Percentiles rank a stretch among this genome's conserved stretches.
Conservation (phyloP, 2,329 filamentous ascomycete species). For the Epichloe glyceriae region DNA sequence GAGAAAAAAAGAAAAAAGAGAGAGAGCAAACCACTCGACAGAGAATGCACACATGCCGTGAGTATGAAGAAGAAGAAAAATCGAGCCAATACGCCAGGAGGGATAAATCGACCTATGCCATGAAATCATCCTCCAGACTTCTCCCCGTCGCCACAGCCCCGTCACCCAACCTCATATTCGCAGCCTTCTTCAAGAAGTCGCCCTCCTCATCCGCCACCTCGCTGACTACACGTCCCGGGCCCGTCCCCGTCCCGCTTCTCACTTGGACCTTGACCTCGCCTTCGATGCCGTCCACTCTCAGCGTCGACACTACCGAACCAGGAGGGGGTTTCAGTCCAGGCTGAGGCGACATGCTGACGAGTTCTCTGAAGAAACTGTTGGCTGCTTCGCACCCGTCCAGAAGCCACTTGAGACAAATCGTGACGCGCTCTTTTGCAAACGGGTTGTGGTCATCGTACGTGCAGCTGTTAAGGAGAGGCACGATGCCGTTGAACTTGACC, state of each 20-base stretch:
- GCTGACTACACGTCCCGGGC: conserved; percentile 6
- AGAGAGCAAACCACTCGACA: not conserved
- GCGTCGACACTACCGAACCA: conserved; percentile 26
- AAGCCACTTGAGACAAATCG: conserved; percentile 76
- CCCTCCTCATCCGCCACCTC: not conserved
- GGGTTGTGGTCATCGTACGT: conserved; percentile 87
- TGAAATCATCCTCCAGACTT: conserved; percentile 32
- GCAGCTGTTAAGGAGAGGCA: conserved; percentile 79
- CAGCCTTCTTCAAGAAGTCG: conserved; percentile 31
- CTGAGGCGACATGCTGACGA: conserved; percentile 34
- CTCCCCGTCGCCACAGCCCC: conserved; percentile 5
- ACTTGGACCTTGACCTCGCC: conserved; percentile 45
- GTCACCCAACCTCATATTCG: conserved; percentile 26
- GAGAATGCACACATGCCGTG: not conserved
- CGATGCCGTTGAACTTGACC: conserved; percentile 70
- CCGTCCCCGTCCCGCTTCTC: conserved; percentile 21
- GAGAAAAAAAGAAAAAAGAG: accelerated
- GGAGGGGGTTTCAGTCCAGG: conserved; percentile 24
- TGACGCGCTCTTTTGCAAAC: conserved; percentile 83
- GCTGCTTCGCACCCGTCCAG: conserved; percentile 64
- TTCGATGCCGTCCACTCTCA: conserved; percentile 41
- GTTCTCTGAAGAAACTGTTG: conserved; percentile 55
- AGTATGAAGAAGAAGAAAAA: not conserved
- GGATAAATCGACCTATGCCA: conserved; percentile 19
- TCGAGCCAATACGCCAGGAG: not conserved